Base-by-base conservation (phyloP, 2,329 filamentous ascomycete species). In the Diaporthe amygdali region DNA sequence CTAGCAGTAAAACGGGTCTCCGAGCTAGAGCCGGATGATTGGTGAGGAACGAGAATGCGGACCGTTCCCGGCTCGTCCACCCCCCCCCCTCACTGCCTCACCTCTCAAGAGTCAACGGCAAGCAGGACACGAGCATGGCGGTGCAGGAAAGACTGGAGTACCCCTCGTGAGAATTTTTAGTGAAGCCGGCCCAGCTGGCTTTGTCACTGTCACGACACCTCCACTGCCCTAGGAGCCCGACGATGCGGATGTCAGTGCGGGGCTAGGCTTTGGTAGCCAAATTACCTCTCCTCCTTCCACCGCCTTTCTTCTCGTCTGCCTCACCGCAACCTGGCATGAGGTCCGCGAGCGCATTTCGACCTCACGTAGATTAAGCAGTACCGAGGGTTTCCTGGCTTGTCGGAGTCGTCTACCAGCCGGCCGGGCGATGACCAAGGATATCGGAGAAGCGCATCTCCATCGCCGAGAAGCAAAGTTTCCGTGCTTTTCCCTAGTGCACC, bases 231-330 rank as follows among this genome's bases (percentile, higher is more conserved):
- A 41, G 44, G 30, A 32, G 46, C 34, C 63, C 61, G 52, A 71
- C 41, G 49, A 47, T 66, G 59, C 52, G 56, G 47, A 49, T 70
- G 49, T 55, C 49, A 67, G 68, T 66, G 68, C 64, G 51, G 61
- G 47, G 49, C 46, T 39, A 47, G 44, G 52, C n/a, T 37, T 32
- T 25, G 32, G 27, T 15, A 32, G 61, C 59, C 46, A 64, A 44
- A 47, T 34, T 34, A 44, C 30, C 56, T 25, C 41, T 25, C 14
- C 5, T 10, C 30, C 12, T 49, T 49, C 59, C 59, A 64, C 59
- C 59, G 59, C 59, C 59, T 37, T 64, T 64, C 59, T 49, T 47
- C 56, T 69, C 55, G 56, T 47, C 68, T 63, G 30, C 56, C 46
- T 66, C 56, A 71, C 55, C 55, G 47, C 70, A 68, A 66, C 47